Conservation (phyloP, 768 basidiomycete genomes). For the Leccinum disarticulatum region DNA sequence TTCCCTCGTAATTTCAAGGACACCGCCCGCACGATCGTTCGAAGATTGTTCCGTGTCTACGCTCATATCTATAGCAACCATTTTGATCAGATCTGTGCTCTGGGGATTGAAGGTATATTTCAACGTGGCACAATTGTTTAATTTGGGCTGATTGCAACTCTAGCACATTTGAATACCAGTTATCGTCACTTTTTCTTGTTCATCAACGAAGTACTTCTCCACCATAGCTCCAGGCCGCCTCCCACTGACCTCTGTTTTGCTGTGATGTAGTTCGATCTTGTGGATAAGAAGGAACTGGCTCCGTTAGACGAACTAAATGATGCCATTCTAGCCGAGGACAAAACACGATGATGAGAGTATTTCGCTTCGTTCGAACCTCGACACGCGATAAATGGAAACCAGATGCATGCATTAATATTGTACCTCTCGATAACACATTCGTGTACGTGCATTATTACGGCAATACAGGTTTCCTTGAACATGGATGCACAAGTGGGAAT, state of each 20-base stretch:
- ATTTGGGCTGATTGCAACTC: background rate
- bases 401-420: background rate
- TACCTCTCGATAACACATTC: conserved; percentile 13
- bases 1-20: conserved; percentile 90
- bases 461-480: conserved; percentile 13
- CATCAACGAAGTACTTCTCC: conserved; percentile 76
- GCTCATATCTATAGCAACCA: conserved; percentile 99
- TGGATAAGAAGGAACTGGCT: conserved; percentile 96
- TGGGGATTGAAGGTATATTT: conserved; percentile 90
- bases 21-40: conserved; percentile 87
- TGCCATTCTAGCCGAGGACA: conserved; percentile 71
- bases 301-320: conserved; percentile 95
- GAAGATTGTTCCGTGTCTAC: conserved; percentile 94
- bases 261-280: conserved; percentile 70
- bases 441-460: conserved; percentile 8
- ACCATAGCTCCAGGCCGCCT: background rate
- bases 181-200: conserved; percentile 98
- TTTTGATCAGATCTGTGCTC: conserved; percentile 97
- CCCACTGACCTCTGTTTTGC: conserved; percentile 9
- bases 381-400: conserved; percentile 1
- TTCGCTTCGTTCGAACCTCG: background rate
- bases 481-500: conserved; percentile 1
- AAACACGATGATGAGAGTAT: conserved; percentile 25
- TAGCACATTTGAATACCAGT: conserved; percentile 97
- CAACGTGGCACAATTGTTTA: background rate